Percentiles rank a stretch among this genome's conserved stretches.
phyloP scores from a whole-genome alignment of 805 yeast species.

The Metschnikowia amazonensis region DNA sequence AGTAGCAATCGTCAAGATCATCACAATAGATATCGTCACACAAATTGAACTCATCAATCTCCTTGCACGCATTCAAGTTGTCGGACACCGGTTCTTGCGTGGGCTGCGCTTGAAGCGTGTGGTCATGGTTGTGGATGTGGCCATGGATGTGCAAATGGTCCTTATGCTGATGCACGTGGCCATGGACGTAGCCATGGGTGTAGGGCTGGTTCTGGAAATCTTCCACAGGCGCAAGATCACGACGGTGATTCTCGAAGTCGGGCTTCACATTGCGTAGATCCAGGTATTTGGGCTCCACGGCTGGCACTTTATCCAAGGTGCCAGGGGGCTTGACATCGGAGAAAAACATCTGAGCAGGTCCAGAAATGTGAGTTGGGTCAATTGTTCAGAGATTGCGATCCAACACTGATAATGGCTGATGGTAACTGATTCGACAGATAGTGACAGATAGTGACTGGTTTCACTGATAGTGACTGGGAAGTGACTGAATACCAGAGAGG shows the following conservation, averaged over 20 bases:
- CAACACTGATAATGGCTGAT: too few relatives aligned
- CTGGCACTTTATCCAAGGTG: background rate
- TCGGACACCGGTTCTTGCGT: background rate
- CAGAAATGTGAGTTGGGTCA: too few relatives aligned
- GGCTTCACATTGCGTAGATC: constrained; percentile 2
- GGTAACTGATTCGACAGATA: too few relatives aligned
- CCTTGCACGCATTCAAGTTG: constrained; percentile 21
- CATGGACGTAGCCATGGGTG: constrained; percentile 59
- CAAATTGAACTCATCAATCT: constrained; percentile 27
- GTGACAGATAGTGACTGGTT: too few relatives aligned
- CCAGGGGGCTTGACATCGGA: background rate
- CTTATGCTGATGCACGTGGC: constrained; percentile 60
- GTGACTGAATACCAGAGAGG: too few relatives aligned
- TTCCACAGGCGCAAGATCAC: background rate
- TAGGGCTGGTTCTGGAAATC: constrained; percentile 12
- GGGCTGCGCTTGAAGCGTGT: constrained; percentile 15
- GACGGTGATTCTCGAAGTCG: background rate
- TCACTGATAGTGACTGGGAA: too few relatives aligned
- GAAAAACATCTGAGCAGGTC: background rate
- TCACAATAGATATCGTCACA: constrained; percentile 42
- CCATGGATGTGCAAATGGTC: constrained; percentile 65
- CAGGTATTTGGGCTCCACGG: constrained; percentile 3
- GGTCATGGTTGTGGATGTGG: constrained; percentile 55
- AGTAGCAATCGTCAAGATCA: constrained; percentile 44
- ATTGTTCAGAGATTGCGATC: too few relatives aligned